phyloP scores from a whole-genome alignment of 352 stramenopile genomes.

The Aphanomyces euteiches region DNA sequence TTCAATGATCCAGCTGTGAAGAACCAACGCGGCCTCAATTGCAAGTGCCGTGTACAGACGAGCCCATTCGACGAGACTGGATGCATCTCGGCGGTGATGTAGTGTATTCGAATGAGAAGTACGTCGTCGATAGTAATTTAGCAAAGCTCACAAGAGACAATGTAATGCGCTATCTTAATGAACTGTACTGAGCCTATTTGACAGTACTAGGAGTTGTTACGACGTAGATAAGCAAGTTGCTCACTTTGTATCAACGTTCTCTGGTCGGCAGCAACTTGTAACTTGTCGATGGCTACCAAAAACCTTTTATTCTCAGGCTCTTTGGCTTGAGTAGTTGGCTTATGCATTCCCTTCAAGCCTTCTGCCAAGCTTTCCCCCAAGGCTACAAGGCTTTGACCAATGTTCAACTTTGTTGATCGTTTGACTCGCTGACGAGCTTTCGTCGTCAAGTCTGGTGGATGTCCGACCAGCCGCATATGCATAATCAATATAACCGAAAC shows the following conservation, averaged over 20 bases:
- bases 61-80: neutral
- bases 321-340: neutral
- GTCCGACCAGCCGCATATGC: neutral
- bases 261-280: neutral
- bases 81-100: neutral
- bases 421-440: neutral
- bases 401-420: neutral
- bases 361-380: neutral
- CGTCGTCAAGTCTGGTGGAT: neutral
- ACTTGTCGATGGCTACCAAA: slow-evolving; percentile 1
- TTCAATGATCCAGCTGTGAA: no score
- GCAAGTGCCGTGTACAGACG: neutral
- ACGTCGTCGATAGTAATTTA: neutral
- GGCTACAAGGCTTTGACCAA: slow-evolving; percentile 4
- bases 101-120: neutral
- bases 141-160: neutral
- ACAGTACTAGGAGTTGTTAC: neutral
- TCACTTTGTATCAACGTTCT: neutral
- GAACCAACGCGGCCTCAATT: no score
- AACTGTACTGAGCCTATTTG: neutral
- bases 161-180: neutral
- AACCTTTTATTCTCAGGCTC: neutral
- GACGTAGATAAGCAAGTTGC: neutral
- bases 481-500: neutral
- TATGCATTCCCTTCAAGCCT: slow-evolving; percentile 7